Conservation (phyloP, 1,284 basidiomycete genomes). For the Ceratobasidium sp. region DNA sequence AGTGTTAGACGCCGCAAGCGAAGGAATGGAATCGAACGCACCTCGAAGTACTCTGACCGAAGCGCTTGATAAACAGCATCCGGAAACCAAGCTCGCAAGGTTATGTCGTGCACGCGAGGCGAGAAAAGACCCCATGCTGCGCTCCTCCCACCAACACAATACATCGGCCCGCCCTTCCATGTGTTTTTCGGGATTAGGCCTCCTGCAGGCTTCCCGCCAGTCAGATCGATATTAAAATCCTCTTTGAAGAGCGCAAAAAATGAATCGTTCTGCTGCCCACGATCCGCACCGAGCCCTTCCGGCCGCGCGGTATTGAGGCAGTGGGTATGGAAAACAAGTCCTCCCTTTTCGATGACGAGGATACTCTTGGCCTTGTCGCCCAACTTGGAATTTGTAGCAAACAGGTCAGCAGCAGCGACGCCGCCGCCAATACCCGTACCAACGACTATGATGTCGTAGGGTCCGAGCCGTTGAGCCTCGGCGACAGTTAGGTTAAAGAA, state of each 20-base stretch:
- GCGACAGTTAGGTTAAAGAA: constrained; percentile 46
- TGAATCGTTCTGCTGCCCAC: constrained; percentile 50
- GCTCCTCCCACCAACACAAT: constrained; percentile 48
- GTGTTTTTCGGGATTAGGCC: background rate
- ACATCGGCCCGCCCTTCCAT: constrained; percentile 51
- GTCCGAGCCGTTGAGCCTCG: constrained; percentile 45
- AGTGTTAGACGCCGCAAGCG: too few species aligned
- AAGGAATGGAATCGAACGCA: too few species aligned
- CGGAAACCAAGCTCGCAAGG: constrained; percentile 38
- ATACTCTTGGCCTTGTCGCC: constrained; percentile 48
- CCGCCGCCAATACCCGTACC: constrained; percentile 52
- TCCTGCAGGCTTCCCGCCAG: background rate
- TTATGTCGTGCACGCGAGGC: constrained; percentile 49
- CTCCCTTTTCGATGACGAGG: constrained; percentile 51
- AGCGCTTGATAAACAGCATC: constrained; percentile 18
- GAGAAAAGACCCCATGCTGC: constrained; percentile 51
- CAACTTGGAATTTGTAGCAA: constrained; percentile 48
- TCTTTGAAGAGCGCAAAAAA: constrained; percentile 50
- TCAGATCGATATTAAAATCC: constrained; percentile 37
- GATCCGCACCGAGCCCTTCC: constrained; percentile 40
- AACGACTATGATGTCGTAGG: constrained; percentile 52
- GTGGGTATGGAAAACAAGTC: constrained; percentile 51
- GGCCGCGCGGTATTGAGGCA: constrained; percentile 52
- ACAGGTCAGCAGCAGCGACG: constrained; percentile 49
- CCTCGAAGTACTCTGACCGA: background rate